These are phyloP conservation scores for Nitzschia sp. DNA, from an alignment of 108 stramenopile genomes.

Conservation along the genomic window DNA sequence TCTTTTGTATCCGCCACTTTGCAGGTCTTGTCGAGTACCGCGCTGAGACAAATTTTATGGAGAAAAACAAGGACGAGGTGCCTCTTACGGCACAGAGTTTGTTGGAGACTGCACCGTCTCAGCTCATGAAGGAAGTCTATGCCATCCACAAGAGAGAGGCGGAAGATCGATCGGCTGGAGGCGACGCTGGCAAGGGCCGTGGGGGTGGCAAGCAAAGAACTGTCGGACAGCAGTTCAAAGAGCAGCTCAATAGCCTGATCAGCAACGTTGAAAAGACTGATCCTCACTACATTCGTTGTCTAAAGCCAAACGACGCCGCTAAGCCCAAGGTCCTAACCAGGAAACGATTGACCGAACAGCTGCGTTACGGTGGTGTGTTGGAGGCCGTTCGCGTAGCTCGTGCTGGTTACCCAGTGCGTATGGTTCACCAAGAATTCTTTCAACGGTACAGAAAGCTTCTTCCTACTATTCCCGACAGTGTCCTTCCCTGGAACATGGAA, in stretches of 20 bases:
- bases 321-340: conserved; percentile 82
- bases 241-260: conserved; percentile 88
- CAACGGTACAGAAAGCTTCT: conserved; percentile 89
- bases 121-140: conserved; percentile 82
- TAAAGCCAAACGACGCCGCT: conserved; percentile 96
- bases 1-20: conserved; percentile 92
- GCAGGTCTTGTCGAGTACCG: conserved; percentile 95
- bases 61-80: conserved; percentile 98
- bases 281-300: conserved; percentile 99
- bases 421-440: conserved; percentile 89
- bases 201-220: conserved; percentile 72
- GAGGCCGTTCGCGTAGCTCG: conserved; percentile 99
- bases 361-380: conserved; percentile 97
- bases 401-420: conserved; percentile 98
- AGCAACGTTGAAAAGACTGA: conserved; percentile 91
- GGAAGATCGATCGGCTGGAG: conserved; percentile 33
- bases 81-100: conserved; percentile 87
- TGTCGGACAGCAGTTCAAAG: conserved; percentile 95
- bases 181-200: conserved; percentile 22
- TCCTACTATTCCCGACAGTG: conserved; percentile 59
- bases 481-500: conserved; percentile 78
- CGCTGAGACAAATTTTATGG: conserved; percentile 93
- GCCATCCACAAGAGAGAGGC: conserved; percentile 60
- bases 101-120: conserved; percentile 80
- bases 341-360: conserved; percentile 91